These are phyloP conservation scores for Talaromyces stipitatus DNA, from an alignment of 495 filamentous ascomycete genomes.

Conservation along the genomic window DNA sequence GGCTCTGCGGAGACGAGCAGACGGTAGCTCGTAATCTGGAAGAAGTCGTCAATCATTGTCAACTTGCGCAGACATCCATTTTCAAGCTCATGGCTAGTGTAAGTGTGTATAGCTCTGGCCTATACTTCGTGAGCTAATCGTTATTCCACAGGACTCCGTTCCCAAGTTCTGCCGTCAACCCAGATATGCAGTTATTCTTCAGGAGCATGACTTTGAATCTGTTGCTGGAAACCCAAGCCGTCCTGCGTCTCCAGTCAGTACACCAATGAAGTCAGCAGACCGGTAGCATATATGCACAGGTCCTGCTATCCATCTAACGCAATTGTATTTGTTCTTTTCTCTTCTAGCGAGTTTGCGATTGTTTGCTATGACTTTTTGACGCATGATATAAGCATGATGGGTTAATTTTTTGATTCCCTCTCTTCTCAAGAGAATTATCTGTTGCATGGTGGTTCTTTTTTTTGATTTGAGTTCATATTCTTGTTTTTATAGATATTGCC, in stretches of 20 bases:
- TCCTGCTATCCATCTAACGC: background rate
- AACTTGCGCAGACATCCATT: conserved; percentile 74
- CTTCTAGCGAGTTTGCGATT: background rate
- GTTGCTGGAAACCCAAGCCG: background rate
- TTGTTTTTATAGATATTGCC: background rate
- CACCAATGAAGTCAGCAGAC: background rate
- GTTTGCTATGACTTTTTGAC: background rate
- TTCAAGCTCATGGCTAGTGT: conserved; percentile 91
- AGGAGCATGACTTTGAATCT: conserved; percentile 28
- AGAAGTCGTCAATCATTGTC: conserved; percentile 73
- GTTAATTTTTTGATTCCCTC: background rate
- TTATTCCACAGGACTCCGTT: conserved; percentile 57
- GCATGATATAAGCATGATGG: background rate
- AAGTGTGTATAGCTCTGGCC: conserved; percentile 31
- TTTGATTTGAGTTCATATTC: background rate
- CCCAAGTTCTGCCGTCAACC: conserved; percentile 71
- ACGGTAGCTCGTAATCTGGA: conserved; percentile 71
- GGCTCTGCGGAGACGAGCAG: conserved; percentile 67
- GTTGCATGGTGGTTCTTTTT: background rate
- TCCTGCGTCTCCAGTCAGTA: background rate
- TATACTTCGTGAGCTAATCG: conserved; percentile 1
- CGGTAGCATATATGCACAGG: background rate
- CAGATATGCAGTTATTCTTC: conserved; percentile 48
- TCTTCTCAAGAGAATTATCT: background rate
- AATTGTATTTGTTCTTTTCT: background rate